Conservation (phyloP, 2,329 filamentous ascomycete genomes). For the Fusarium haematococcum region DNA sequence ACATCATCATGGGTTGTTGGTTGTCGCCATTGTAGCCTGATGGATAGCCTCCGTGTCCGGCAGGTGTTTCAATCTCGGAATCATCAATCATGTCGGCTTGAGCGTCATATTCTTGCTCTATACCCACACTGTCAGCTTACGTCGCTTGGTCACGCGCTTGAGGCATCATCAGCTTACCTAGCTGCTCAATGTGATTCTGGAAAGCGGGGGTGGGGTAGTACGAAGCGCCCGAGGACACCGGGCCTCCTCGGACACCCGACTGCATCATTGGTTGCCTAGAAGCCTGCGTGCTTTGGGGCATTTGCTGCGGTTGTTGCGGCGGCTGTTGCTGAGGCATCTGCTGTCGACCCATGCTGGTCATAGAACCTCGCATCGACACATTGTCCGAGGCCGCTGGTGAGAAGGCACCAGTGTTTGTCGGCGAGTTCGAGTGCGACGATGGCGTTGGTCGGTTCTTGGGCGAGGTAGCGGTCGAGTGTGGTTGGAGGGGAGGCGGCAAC, state of each 20-base stretch:
- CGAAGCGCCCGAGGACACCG: slow-evolving; percentile 57
- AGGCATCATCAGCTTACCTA: slow-evolving; percentile 79
- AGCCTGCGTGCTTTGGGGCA: slow-evolving; percentile 40
- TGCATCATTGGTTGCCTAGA: slow-evolving; percentile 53
- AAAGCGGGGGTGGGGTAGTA: slow-evolving; percentile 88
- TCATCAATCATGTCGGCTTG: slow-evolving; percentile 91
- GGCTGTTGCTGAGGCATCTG: slow-evolving; percentile 48
- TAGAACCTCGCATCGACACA: slow-evolving; percentile 57
- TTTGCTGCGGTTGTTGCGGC: slow-evolving; percentile 34
- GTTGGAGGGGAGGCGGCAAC: slow-evolving; percentile 59
- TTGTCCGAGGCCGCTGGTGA: slow-evolving; percentile 60
- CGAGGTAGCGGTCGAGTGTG: slow-evolving; percentile 68
- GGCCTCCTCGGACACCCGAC: slow-evolving; percentile 49
- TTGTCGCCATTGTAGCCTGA: slow-evolving; percentile 63
- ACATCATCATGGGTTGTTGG: slow-evolving; percentile 57
- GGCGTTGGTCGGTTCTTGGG: slow-evolving; percentile 85
- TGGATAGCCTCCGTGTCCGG: slow-evolving; percentile 74
- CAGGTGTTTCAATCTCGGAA: slow-evolving; percentile 75
- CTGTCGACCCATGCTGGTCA: slow-evolving; percentile 48
- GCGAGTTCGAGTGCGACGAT: slow-evolving; percentile 77
- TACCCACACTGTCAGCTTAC: slow-evolving; percentile 73
- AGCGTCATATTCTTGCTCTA: slow-evolving; percentile 97
- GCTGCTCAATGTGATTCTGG: slow-evolving; percentile 93
- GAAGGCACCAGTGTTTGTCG: slow-evolving; percentile 61
- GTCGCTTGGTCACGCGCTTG: slow-evolving; percentile 64